These are phyloP conservation scores for Venturia oleaginea DNA, from an alignment of 2,329 filamentous ascomycete species.

Conservation along the genomic window DNA sequence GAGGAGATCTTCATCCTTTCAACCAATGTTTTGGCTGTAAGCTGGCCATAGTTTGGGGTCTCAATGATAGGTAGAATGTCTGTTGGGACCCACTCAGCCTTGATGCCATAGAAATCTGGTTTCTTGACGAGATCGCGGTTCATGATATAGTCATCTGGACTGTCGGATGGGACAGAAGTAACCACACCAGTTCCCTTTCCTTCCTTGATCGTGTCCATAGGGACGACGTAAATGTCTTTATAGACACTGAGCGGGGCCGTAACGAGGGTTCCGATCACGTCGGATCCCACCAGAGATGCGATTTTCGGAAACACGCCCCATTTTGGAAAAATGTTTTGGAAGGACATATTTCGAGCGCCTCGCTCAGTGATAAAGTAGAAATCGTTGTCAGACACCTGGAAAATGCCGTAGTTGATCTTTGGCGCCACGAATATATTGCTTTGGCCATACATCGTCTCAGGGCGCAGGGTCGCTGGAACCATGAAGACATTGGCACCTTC, in stretches of 20 bases:
- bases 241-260: slow-evolving; percentile 84
- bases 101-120: slow-evolving; percentile 88
- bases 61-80: slow-evolving; percentile 70
- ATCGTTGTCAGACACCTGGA: slow-evolving; percentile 57
- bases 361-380: slow-evolving; percentile 79
- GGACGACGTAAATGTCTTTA: slow-evolving; percentile 76
- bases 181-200: slow-evolving; percentile 96
- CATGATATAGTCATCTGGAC: slow-evolving; percentile 89
- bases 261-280: slow-evolving; percentile 80
- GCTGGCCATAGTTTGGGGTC: slow-evolving; percentile 77
- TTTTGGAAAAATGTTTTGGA: slow-evolving; percentile 74
- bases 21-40: slow-evolving; percentile 73
- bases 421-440: slow-evolving; percentile 93
- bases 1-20: slow-evolving; percentile 95
- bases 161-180: slow-evolving; percentile 90
- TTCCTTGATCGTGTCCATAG: slow-evolving; percentile 88
- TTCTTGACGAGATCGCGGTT: slow-evolving; percentile 85
- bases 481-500: slow-evolving; percentile 74
- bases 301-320: slow-evolving; percentile 69
- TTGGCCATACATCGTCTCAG: slow-evolving; percentile 99
- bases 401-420: slow-evolving; percentile 80
- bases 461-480: slow-evolving; percentile 81
- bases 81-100: slow-evolving; percentile 91
- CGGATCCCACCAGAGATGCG: slow-evolving; percentile 64
- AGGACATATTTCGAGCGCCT: slow-evolving; percentile 89